phyloP scores from a whole-genome alignment of 31 red algal genomes.

The Odonthalia washingtoniensis region DNA sequence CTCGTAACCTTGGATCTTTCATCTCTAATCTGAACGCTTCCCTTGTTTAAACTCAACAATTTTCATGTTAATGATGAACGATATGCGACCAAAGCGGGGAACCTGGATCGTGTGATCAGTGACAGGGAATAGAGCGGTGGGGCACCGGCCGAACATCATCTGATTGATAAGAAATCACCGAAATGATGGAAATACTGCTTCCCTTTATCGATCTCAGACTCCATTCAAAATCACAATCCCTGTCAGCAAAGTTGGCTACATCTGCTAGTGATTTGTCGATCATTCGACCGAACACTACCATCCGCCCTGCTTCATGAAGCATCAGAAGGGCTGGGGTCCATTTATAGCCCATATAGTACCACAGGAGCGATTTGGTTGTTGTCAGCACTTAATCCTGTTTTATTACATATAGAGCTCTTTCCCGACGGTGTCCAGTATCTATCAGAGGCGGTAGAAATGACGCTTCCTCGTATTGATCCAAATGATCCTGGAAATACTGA shows the following conservation, averaged over 20 bases:
- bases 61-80: constrained; percentile 69
- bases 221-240: no score
- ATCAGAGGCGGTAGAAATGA: constrained; percentile 63
- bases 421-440: constrained; percentile 64
- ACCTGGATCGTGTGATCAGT: constrained; percentile 58
- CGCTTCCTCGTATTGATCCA: constrained; percentile 90
- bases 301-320: no score
- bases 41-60: no score
- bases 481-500: constrained; percentile 94
- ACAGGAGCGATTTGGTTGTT: constrained; percentile 80
- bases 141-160: constrained; percentile 66
- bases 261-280: no score
- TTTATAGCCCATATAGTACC: no score
- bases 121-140: constrained; percentile 38
- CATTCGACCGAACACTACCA: no score
- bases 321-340: no score
- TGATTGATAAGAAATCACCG: no score
- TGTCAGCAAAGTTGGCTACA: no score
- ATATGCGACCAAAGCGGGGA: constrained; percentile 68
- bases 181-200: no score
- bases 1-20: constrained; percentile 60
- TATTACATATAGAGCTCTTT: constrained; percentile 75
- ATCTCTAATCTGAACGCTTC: constrained; percentile 52
- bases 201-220: no score
- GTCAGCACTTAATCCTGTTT: constrained; percentile 76